phyloP scores from a whole-genome alignment of 441 rosid species.

The Metrosideros polymorpha region DNA sequence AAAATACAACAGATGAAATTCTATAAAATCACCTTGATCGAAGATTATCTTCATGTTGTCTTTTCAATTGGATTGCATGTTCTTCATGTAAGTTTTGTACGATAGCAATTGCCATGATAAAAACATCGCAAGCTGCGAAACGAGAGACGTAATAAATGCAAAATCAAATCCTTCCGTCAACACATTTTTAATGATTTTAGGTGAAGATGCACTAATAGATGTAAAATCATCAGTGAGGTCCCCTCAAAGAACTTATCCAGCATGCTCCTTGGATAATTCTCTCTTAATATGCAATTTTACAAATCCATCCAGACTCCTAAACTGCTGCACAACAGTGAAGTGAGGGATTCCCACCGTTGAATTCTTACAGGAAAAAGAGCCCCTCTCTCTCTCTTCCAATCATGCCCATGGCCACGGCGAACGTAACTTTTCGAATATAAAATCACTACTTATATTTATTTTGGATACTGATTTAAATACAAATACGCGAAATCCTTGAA shows the following conservation, averaged over 20 bases:
- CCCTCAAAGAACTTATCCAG: neutral
- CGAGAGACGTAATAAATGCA: neutral
- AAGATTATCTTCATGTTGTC: neutral
- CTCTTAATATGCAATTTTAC: neutral
- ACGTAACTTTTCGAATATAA: rapidly evolving
- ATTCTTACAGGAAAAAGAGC: neutral
- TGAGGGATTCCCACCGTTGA: neutral
- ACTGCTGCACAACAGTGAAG: too few relatives aligned
- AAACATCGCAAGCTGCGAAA: rapidly evolving
- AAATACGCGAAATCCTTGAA: rapidly evolving
- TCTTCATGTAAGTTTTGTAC: rapidly evolving
- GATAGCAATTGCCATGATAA: rapidly evolving
- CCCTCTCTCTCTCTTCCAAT: neutral
- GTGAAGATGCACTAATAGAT: too few relatives aligned
- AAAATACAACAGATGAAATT: neutral
- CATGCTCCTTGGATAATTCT: neutral
- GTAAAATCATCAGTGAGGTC: neutral
- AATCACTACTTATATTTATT: neutral
- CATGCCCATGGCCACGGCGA: neutral
- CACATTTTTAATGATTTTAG: neutral
- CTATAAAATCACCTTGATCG: rapidly evolving
- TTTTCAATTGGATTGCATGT: neutral
- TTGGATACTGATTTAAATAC: neutral
- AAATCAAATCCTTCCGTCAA: neutral
- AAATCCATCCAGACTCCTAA: too few relatives aligned